Evolutionary conservation across 1,284 basidiomycete genomes (phyloP), one percentile per base, ranked within the genome.

Genomic region (Irpex rosettiformis): DNA sequence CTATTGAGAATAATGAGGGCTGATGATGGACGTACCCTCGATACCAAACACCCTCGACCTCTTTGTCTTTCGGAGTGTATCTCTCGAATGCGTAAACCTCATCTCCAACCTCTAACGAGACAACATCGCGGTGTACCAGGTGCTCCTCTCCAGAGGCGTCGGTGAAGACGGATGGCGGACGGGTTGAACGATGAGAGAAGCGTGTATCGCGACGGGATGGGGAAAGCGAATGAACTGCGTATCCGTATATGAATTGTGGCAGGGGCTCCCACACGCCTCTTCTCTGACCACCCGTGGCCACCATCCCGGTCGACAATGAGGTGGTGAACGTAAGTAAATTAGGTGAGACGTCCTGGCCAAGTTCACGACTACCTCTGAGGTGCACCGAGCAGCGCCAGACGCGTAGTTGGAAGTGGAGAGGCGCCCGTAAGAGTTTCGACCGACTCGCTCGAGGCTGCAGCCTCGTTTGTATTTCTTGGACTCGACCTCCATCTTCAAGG

Each of bases 41-140:
- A 72, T 93, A 95, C 93, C 93, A 96, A 7, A 88, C 73, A 24
- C 86, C 86, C 57, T 93, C 89, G 13, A 84, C 83, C 65, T 89
- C 88, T 68, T 87, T 89, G 62, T 79, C 82, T 60, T 76, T 79
- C 25, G 88, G 88, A 0, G 81, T 86, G 71, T 93, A 95, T 70
- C 88, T 88, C 75, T 97, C 94, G 68, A 97, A 96, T 24, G 94
- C 94, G 75, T 98, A 98, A 40, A 98, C 88, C 71, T 98, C 96
- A 71, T 98, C 96, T 54, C 96, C 96, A 22, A 98, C 88, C 64
- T 93, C 91, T 54, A 93, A 79, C 16, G 85, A 82, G 33, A 92
- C 90, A n/a, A 92, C 86, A 61, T 92, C 89, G 58, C 84, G 79
- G 73, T 88, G 81, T 0, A 81, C 77, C 33, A 80, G 76, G 56